These are phyloP conservation scores for Aureobasidium sp. DNA, from an alignment of 2,329 filamentous ascomycete genomes.

Conservation along the genomic window DNA sequence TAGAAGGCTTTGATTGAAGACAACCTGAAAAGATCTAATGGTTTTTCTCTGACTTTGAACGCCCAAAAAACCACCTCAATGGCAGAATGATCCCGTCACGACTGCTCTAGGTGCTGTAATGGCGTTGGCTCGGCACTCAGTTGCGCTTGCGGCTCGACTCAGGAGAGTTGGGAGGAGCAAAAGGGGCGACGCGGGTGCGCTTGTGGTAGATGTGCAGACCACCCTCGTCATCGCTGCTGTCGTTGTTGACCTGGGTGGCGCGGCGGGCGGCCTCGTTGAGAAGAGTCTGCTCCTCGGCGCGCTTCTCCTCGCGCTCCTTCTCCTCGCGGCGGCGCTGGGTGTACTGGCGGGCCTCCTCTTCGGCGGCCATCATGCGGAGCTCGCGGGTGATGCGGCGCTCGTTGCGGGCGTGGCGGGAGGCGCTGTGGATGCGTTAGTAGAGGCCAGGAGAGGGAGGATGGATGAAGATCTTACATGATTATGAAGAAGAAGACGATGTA, in stretches of 20 bases:
- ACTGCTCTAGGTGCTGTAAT: not conserved
- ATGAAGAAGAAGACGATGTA: not conserved
- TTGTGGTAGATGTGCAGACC: not conserved
- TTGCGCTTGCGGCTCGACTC: not conserved
- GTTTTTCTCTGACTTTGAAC: not conserved
- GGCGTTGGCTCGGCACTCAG: not conserved
- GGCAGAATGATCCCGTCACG: not conserved
- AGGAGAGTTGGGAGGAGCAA: not conserved
- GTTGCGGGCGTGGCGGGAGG: not conserved
- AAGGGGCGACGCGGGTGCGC: not conserved
- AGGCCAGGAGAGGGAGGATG: not conserved
- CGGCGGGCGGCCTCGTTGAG: not conserved
- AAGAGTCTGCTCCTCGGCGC: not conserved
- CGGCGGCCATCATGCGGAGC: not conserved
- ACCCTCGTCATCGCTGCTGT: not conserved
- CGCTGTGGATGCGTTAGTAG: not conserved
- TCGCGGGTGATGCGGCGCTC: not conserved
- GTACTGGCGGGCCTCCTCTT: not conserved
- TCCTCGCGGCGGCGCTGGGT: not conserved
- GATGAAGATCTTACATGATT: not conserved
- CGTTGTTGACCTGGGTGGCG: not conserved
- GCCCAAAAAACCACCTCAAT: not conserved
- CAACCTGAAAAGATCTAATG: not conserved
- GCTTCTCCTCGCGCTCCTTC: not conserved
- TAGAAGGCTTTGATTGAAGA: not conserved